These are phyloP conservation scores for Tricladium varicosporioides DNA, from an alignment of 2,329 filamentous ascomycete genomes.

Conservation along the genomic window DNA sequence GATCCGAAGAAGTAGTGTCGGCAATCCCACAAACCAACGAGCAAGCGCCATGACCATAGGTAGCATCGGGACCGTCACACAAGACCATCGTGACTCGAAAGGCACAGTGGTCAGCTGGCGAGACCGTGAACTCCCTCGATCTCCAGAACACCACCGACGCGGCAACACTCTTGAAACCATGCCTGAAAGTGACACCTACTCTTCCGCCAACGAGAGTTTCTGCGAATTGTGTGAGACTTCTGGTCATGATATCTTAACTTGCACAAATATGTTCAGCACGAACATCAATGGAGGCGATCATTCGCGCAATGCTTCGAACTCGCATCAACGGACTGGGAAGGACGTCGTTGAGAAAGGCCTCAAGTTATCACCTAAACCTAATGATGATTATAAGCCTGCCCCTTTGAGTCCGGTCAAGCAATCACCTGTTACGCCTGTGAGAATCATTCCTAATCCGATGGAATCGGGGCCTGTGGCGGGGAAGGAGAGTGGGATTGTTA, in stretches of 20 bases:
- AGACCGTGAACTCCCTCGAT: constrained; percentile 41
- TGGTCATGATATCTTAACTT: constrained; percentile 91
- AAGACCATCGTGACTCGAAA: constrained; percentile 62
- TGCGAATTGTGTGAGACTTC: constrained; percentile 94
- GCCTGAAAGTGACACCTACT: constrained; percentile 68
- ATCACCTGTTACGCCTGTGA: constrained; percentile 42
- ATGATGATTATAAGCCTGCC: constrained; percentile 50
- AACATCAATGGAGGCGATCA: constrained; percentile 19
- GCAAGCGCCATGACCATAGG: constrained; percentile 49
- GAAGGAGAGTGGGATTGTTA: constrained; percentile 74
- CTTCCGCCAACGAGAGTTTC: constrained; percentile 63
- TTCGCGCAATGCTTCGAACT: constrained; percentile 3
- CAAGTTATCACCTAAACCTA: constrained; percentile 38
- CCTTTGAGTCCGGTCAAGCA: constrained; percentile 53
- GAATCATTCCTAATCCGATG: constrained; percentile 58
- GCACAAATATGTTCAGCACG: constrained; percentile 75
- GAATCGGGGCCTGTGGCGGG: constrained; percentile 70
- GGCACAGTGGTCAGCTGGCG: constrained; percentile 61
- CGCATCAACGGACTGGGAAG: constrained; percentile 34
- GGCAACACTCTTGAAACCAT: constrained; percentile 62
- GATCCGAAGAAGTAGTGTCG: constrained; percentile 49
- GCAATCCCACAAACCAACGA: constrained; percentile 41
- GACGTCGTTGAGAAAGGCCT: constrained; percentile 40
- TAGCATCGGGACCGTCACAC: constrained; percentile 39
- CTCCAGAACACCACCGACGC: constrained; percentile 46